Evolutionary conservation across 2,329 filamentous ascomycete species (phyloP), one percentile per base, ranked within the genome.

Genomic region (Xylaria sp.): DNA sequence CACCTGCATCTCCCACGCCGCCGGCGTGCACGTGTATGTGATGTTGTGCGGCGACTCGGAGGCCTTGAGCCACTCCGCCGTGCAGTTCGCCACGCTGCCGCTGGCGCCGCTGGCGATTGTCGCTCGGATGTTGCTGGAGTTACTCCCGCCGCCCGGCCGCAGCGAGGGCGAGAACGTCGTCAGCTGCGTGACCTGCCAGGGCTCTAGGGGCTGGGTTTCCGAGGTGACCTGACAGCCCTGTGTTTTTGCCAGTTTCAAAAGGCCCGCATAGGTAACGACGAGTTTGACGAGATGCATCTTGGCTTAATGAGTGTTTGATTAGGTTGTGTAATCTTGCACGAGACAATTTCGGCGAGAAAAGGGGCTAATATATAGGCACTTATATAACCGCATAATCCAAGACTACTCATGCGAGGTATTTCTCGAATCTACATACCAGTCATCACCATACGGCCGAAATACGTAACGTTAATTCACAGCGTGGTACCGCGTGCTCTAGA

Each of bases 1-100:
- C 3, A 69, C 56, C 57, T 66, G 58, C 13, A 70, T 50, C 4
- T 60, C 64, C 69, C 69, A 71, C 22, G 54, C 56, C 40, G 63
- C 18, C 13, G 62, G 49, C 2, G 46, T 44, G 48, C 66, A 69
- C 13, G 59, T 56, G 20, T 50, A 21, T 17, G 52, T 37, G 7
- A 58, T 48, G 24, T 48, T 54, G 52, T 66, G 64, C 6, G 62
- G 59, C 18, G 49, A 34, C 22, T 52, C 49, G 7, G 7, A 24
- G 2, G 2, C n/a, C 9, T n/a, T 51, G 2, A 41, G 29, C 66
- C 66, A 71, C 19, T 50, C 34, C n/a, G 66, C 52, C 6, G 54
- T 58, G 60, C 68, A 71, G 47, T 64, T 65, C 18, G 63, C 63
- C 7, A 45, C 50, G 7, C 60, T 59, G 4, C 60, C 50, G 7